Conservation (phyloP, 345 rosid species). For the Euphorbia tirucalli region DNA sequence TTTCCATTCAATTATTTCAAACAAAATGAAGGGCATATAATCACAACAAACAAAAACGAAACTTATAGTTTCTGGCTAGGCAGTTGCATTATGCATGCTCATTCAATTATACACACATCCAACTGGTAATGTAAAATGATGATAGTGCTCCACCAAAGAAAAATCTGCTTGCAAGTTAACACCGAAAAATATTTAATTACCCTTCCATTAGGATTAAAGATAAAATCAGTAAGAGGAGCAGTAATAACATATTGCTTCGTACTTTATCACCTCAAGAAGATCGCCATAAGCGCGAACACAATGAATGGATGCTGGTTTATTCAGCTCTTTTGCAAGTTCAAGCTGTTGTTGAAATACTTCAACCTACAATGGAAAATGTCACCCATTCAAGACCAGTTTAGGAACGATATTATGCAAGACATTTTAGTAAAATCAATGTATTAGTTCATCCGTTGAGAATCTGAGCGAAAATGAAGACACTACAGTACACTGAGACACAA, state of each 20-base stretch:
- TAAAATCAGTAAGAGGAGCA: background rate
- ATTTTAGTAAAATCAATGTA: no score
- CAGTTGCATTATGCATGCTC: no score
- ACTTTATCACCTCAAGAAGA: constrained; percentile 79
- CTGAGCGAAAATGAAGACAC: background rate
- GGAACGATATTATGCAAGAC: background rate
- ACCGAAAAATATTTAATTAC: background rate
- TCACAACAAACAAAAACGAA: background rate
- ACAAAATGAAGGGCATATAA: background rate
- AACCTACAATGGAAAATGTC: constrained; percentile 32
- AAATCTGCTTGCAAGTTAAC: background rate
- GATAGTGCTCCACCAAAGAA: background rate
- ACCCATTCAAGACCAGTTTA: background rate
- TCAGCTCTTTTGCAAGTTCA: constrained; percentile 77
- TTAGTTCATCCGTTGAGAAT: no score
- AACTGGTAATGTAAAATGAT: no score
- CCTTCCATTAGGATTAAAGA: background rate
- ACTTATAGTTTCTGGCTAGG: no score
- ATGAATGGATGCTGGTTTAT: constrained; percentile 72
- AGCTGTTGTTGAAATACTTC: constrained; percentile 78
- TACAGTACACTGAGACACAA: background rate
- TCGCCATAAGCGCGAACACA: constrained; percentile 92
- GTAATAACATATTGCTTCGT: constrained; percentile 16
- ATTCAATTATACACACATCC: no score
- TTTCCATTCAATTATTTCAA: background rate